Evolutionary conservation across 83 land plant genomes (phyloP).

Genomic region (Thuja plicata): DNA sequence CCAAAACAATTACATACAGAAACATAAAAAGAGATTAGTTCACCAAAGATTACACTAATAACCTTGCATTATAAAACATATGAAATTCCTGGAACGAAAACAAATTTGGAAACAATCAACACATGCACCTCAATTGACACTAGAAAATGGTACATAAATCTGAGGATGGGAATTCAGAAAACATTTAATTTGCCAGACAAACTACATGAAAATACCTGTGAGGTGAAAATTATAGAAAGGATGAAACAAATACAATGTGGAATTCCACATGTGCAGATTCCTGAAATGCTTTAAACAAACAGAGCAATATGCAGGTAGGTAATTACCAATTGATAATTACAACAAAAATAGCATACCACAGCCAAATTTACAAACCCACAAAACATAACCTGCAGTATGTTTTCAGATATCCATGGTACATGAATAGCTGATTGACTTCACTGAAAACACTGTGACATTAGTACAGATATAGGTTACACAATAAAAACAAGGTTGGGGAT

Average conservation of each 20-base stretch:
- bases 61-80: not conserved
- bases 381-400: not conserved
- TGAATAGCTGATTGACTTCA: not conserved
- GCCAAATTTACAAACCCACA: not conserved
- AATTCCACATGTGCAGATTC: not conserved
- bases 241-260: not conserved
- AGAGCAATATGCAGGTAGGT: not conserved
- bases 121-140: not conserved
- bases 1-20: not conserved
- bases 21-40: not conserved
- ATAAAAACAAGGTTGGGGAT: not conserved
- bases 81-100: not conserved
- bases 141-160: not conserved
- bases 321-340: not conserved
- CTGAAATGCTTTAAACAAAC: not conserved
- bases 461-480: not conserved
- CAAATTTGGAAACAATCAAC: not conserved
- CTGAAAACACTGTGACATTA: not conserved
- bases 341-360: not conserved
- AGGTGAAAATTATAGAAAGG: not conserved
- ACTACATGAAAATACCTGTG: not conserved
- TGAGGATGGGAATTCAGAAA: not conserved
- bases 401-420: not conserved
- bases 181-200: not conserved
- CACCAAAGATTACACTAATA: not conserved